Percentiles rank a stretch among this genome's conserved stretches.
Conservation (phyloP, 257 asterid species). For the Salvia splendens region DNA sequence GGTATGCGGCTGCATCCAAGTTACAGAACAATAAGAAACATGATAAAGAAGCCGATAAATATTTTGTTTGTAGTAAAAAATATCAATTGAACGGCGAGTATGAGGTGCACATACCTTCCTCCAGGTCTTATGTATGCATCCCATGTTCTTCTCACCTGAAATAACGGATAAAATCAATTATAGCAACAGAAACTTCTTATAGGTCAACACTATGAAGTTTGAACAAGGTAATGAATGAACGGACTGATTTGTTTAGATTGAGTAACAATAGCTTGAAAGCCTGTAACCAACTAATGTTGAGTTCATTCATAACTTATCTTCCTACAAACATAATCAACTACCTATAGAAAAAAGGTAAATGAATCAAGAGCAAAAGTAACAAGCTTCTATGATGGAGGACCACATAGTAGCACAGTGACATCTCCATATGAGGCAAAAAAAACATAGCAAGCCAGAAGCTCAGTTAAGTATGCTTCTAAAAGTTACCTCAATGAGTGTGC, state of each 20-base stretch:
- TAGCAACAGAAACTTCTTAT: conserved; percentile 18
- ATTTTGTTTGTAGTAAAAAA: not conserved
- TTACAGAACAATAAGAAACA: conserved; percentile 10
- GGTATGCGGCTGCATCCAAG: conserved; percentile 77
- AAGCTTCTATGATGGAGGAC: not conserved
- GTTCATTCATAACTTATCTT: conserved; percentile 8
- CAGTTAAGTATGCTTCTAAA: not conserved
- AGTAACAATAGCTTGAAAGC: conserved; percentile 6
- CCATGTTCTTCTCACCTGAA: conserved; percentile 95
- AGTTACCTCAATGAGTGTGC: conserved; percentile 90
- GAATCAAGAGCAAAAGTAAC: conserved; percentile 12
- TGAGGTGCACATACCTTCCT: conserved; percentile 63
- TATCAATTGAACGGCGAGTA: not conserved
- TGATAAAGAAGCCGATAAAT: not conserved
- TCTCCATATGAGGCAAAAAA: conserved; percentile 10
- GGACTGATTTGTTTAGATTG: conserved; percentile 14
- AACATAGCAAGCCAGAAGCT: conserved; percentile 22
- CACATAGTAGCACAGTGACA: conserved; percentile 1
- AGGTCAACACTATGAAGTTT: not conserved
- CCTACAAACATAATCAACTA: conserved; percentile 3
- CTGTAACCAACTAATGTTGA: not conserved
- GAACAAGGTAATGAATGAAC: not conserved
- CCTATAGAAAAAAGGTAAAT: not conserved
- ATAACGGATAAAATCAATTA: conserved; percentile 21
- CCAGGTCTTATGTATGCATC: conserved; percentile 89